These are phyloP conservation scores for Leccinum ponderosum DNA, from an alignment of 1,284 basidiomycete species.

Conservation along the genomic window DNA sequence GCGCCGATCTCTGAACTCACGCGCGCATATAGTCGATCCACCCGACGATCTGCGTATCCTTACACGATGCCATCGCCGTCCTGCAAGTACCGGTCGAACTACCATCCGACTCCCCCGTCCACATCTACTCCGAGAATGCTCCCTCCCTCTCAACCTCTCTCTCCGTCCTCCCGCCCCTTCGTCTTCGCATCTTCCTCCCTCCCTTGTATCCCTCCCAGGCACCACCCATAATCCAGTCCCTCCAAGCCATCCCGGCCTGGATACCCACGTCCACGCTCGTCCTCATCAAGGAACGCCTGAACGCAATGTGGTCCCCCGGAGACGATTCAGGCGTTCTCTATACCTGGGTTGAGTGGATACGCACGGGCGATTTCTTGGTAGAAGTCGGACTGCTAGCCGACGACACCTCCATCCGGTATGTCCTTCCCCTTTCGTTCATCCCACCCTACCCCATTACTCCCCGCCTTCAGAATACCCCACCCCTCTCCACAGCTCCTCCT, in stretches of 20 bases:
- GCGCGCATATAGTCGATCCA: constrained; percentile 58
- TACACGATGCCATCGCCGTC: constrained; percentile 29
- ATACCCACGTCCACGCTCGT: constrained; percentile 37
- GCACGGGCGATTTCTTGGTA: constrained; percentile 60
- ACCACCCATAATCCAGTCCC: constrained; percentile 55
- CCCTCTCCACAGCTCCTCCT: constrained; percentile 53
- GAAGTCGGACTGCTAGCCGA: constrained; percentile 36
- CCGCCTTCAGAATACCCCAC: constrained; percentile 49
- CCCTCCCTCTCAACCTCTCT: constrained; percentile 6
- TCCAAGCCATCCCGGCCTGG: constrained; percentile 64
- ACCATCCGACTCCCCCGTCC: constrained; percentile 39
- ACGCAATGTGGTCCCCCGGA: constrained; percentile 57
- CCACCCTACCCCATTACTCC: constrained; percentile 7
- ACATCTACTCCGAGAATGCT: constrained; percentile 25
- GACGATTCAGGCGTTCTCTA: constrained; percentile 63
- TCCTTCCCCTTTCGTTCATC: constrained; percentile 11
- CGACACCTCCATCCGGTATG: constrained; percentile 46
- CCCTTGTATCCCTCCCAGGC: constrained; percentile 52
- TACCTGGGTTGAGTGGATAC: constrained; percentile 69
- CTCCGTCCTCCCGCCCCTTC: constrained; percentile 57
- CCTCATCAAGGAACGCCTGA: constrained; percentile 43
- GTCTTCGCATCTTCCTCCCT: constrained; percentile 57
- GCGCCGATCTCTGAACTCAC: constrained; percentile 15
- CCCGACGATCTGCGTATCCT: constrained; percentile 60
- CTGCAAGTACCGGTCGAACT: constrained; percentile 65